These are phyloP conservation scores for Kluyveromyces sp. DNA, from an alignment of 1,139 yeast species.

Conservation along the genomic window DNA sequence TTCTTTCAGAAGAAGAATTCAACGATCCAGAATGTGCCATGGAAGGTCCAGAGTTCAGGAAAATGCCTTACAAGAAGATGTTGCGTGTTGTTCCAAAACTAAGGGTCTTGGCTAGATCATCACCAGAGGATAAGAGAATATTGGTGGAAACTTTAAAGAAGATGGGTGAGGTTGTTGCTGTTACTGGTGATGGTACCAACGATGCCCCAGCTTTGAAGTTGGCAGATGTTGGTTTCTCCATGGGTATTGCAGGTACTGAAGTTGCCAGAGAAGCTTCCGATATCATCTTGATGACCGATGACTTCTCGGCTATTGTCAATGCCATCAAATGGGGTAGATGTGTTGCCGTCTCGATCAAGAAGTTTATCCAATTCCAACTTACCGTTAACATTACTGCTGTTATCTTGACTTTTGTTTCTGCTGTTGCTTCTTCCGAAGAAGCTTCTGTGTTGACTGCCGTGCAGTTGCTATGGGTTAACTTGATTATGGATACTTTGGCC, in stretches of 20 bases:
- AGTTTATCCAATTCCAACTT: slow-evolving; percentile 90
- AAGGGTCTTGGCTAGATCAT: slow-evolving; percentile 84
- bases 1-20: slow-evolving; percentile 47
- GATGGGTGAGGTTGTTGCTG: slow-evolving; percentile 92
- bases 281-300: slow-evolving; percentile 89
- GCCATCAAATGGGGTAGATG: slow-evolving; percentile 99
- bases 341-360: slow-evolving; percentile 87
- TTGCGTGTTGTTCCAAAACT: slow-evolving; percentile 56
- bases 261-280: slow-evolving; percentile 96
- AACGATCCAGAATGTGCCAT: slow-evolving; percentile 56
- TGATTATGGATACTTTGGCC: slow-evolving; percentile 97
- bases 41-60: slow-evolving; percentile 90
- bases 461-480: slow-evolving; percentile 92
- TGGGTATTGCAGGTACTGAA: slow-evolving; percentile 92
- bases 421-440: slow-evolving; percentile 75
- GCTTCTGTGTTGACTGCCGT: slow-evolving; percentile 91
- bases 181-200: slow-evolving; percentile 96
- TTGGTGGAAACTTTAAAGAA: slow-evolving; percentile 76
- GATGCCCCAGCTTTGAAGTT: slow-evolving; percentile 92
- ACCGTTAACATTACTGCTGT: slow-evolving; percentile 97
- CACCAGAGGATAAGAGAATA: slow-evolving; percentile 89
- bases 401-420: slow-evolving; percentile 83
- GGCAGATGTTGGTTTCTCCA: slow-evolving; percentile 89
- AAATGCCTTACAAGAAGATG: slow-evolving; percentile 53
- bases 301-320: slow-evolving; percentile 87